Percentiles rank a stretch among this genome's conserved stretches.
phyloP scores from a whole-genome alignment of 2,329 filamentous ascomycete genomes.

The Magnaporthiopsis incrustans region DNA sequence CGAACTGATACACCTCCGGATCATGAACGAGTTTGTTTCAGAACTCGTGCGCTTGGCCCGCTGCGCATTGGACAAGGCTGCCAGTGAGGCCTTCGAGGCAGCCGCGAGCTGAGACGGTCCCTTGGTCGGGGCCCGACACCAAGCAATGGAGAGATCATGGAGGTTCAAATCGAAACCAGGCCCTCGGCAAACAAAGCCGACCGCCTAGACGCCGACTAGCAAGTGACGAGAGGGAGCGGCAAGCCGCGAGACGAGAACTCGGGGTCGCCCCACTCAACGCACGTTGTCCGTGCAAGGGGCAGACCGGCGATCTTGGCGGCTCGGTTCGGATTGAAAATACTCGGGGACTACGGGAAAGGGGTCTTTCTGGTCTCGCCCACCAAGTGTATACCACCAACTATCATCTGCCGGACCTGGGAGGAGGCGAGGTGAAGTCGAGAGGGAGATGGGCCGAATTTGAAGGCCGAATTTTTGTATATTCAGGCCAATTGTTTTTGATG shows the following conservation, averaged over 20 bases:
- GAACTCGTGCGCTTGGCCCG: conserved; percentile 12
- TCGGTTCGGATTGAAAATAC: not conserved
- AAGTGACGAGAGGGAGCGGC: not conserved
- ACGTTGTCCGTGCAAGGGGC: not conserved
- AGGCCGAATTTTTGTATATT: not conserved
- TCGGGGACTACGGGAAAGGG: not conserved
- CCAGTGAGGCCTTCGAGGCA: conserved; percentile 10
- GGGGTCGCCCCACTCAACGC: not conserved
- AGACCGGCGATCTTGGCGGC: not conserved
- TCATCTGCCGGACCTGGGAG: not conserved
- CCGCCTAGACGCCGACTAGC: not conserved
- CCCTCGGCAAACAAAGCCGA: not conserved
- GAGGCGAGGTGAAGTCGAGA: not conserved
- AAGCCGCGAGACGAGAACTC: not conserved
- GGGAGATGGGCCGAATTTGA: too few species aligned
- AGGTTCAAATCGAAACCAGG: not conserved
- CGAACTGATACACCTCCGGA: conserved; percentile 10
- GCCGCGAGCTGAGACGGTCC: not conserved
- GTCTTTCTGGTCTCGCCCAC: not conserved
- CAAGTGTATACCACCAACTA: not conserved
- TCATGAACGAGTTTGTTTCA: conserved; percentile 12
- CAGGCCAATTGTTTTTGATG: not conserved
- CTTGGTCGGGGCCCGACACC: not conserved
- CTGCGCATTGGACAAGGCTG: conserved; percentile 16
- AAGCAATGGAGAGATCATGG: not conserved